Conservation (phyloP, 352 stramenopile genomes). For the Aphanomyces stellatus region DNA sequence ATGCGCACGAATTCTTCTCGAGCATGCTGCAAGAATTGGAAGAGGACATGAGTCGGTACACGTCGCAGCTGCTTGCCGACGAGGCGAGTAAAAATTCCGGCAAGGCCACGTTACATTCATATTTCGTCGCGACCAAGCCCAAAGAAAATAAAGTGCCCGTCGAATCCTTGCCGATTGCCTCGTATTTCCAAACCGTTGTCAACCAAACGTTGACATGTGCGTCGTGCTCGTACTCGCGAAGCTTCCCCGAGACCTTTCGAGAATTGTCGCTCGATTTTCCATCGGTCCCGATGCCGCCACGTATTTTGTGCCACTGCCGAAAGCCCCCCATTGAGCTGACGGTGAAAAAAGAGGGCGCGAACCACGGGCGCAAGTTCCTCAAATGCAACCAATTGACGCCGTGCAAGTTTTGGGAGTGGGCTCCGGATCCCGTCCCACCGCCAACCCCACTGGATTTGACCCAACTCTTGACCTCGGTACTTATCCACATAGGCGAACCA, state of each 20-base stretch:
- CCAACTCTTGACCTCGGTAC: conserved; percentile 6
- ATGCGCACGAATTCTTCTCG: conserved; percentile 81
- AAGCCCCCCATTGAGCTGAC: conserved; percentile 4
- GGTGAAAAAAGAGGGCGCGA: conserved; percentile 13
- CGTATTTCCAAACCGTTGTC: conserved; percentile 72
- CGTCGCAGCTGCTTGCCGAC: not conserved
- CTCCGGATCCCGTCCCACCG: not conserved
- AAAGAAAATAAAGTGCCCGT: conserved; percentile 21
- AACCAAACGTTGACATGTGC: conserved; percentile 67
- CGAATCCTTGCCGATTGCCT: conserved; percentile 47
- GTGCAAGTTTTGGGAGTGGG: conserved; percentile 19
- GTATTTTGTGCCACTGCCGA: conserved; percentile 25
- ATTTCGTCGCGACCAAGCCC: not conserved
- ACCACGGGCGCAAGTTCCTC: conserved; percentile 10
- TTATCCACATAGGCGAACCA: not conserved
- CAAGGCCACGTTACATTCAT: conserved; percentile 9
- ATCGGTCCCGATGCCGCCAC: not conserved
- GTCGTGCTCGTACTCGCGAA: conserved; percentile 67
- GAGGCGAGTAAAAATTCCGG: not conserved
- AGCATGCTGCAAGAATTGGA: conserved; percentile 80
- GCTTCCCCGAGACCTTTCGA: conserved; percentile 73
- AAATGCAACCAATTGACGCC: conserved; percentile 6
- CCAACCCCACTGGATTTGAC: not conserved
- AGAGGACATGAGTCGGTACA: conserved; percentile 32
- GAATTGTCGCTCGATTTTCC: conserved; percentile 82